Evolutionary conservation across 140 eudicot species (phyloP), one percentile per base, ranked within the genome.

Genomic region (Erigeron philadelphicus): DNA sequence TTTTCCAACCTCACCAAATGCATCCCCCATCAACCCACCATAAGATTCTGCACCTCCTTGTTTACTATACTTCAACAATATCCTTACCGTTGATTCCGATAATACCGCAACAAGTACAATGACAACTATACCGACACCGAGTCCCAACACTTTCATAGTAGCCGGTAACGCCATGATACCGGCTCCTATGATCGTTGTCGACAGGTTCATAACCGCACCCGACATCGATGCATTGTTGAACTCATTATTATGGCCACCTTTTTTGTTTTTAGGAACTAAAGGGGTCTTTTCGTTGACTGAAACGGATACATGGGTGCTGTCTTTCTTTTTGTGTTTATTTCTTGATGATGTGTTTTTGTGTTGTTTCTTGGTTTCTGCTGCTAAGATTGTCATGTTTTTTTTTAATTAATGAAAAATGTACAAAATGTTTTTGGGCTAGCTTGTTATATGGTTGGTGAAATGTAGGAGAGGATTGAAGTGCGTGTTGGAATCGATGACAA

Each of bases 181-280:
- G 48, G 97, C 96, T n/a, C 97, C 97, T 58, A 91, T 83, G n/a
- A 91, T 91, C 76, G 96, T 88, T 7, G 96, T 84, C n/a, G 97
- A 91, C 2, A 91, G 82, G 57, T 91, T 91, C 74, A 88, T 80
- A 6, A 91, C 88, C 2, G 87, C 95, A 2, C 97, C 93, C 1
- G 81, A 71, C 61, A 69, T 78, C 3, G 96, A 90, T 1, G 89
- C 96, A 25, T 91, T 91, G 62, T 82, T 82, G 61, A 84, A 83
- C 48, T 85, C 84, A 72, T 53, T 74, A 69, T 59, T 74, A 69
- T 70, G 77, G 13, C 61, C 79, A 9, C 61, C 50, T 25, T 60
- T 55, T 18, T 80, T 31, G 38, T 31, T 86, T 44, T 78, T 83
- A 15, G 85, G 80, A 48, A 86, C 73, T 13, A 86, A 52, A 1